Evolutionary conservation across 169 alveolate genomes (phyloP).

Genomic region (Miamiensis avidus): DNA sequence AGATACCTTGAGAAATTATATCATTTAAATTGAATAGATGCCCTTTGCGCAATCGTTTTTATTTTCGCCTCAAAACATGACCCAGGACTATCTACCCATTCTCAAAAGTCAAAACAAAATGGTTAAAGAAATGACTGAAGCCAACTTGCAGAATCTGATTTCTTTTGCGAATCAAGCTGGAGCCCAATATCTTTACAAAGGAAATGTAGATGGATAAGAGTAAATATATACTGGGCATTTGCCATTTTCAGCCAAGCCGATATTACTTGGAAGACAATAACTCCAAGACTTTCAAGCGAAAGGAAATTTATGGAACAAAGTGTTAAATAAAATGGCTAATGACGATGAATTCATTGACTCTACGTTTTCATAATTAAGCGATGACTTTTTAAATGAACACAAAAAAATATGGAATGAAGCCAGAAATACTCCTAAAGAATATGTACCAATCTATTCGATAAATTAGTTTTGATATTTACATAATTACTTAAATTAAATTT

Average conservation of each 20-base stretch:
- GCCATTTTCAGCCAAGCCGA: neutral
- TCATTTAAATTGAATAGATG: neutral
- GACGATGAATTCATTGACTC: conserved; percentile 22
- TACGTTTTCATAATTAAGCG: conserved; percentile 21
- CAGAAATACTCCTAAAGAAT: conserved; percentile 12
- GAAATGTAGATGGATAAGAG: too few species aligned
- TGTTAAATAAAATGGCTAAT: conserved; percentile 30
- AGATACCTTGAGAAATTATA: neutral
- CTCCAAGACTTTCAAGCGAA: conserved; percentile 15
- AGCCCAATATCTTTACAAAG: neutral
- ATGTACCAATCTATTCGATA: neutral
- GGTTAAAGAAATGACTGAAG: neutral
- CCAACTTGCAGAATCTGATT: neutral
- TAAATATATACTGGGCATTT: neutral
- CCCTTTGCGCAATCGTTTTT: neutral
- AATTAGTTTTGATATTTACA: too few species aligned
- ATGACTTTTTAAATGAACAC: conserved; percentile 18
- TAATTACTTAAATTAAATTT: too few species aligned
- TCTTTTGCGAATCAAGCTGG: neutral
- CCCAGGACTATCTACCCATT: too few species aligned
- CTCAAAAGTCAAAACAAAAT: too few species aligned
- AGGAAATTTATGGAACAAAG: conserved; percentile 13
- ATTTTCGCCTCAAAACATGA: too few species aligned
- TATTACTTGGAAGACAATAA: neutral
- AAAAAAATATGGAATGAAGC: conserved; percentile 28